These are phyloP conservation scores for Cryphonectria parasitica DNA, from an alignment of 2,329 filamentous ascomycete species.

Conservation along the genomic window DNA sequence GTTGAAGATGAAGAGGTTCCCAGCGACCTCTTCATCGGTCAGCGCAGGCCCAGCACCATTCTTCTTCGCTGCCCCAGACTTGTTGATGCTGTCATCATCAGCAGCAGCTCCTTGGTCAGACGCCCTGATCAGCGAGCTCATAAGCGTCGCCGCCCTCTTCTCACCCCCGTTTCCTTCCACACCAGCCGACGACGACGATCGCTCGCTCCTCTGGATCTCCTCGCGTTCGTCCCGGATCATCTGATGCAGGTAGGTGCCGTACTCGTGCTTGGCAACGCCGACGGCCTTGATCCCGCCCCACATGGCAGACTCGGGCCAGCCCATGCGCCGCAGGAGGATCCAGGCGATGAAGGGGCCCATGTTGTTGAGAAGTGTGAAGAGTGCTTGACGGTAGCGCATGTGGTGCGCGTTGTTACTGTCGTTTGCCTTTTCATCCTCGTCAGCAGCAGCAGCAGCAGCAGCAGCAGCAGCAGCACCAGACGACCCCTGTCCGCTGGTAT, in stretches of 20 bases:
- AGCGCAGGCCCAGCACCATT: background rate
- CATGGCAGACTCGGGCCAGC: conserved; percentile 14
- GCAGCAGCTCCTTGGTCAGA: conserved; percentile 1
- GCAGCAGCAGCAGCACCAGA: too few relatives aligned
- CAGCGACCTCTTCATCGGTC: conserved; percentile 32
- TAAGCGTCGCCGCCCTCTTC: conserved; percentile 5
- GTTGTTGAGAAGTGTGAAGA: conserved; percentile 4
- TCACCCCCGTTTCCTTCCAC: background rate
- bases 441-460: background rate
- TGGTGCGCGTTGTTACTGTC: background rate
- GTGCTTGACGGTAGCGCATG: conserved; percentile 10
- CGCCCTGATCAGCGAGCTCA: conserved; percentile 11
- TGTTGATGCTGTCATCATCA: background rate
- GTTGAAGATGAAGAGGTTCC: conserved; percentile 37
- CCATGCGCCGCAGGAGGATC: background rate
- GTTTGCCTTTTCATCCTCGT: background rate
- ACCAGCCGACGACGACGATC: background rate
- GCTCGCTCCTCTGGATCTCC: background rate
- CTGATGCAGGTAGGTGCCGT: background rate
- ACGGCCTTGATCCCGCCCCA: conserved; percentile 8
- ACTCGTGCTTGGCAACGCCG: background rate
- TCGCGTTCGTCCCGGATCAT: conserved; percentile 13
- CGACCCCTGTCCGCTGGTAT: background rate
- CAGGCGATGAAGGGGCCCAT: conserved; percentile 1
- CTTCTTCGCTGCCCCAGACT: background rate